These are phyloP conservation scores for Maudiozyma saulgeensis DNA, from an alignment of 805 yeast species.

Conservation along the genomic window DNA sequence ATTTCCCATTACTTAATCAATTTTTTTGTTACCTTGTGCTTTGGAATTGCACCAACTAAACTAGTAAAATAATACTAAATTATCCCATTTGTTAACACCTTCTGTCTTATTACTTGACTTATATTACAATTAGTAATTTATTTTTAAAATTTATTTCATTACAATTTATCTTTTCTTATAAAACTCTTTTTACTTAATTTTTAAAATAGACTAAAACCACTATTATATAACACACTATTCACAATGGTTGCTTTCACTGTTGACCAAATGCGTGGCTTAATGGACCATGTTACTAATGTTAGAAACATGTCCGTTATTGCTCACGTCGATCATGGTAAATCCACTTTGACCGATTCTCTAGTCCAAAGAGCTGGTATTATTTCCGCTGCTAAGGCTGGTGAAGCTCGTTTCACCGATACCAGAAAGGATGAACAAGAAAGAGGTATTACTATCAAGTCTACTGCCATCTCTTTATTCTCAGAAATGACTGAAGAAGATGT, in stretches of 20 bases:
- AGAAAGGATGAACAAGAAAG: conserved; percentile 45
- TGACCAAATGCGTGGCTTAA: conserved; percentile 94
- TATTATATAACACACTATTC: background rate
- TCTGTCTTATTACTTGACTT: too few relatives aligned
- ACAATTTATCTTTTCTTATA: too few relatives aligned
- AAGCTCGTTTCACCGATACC: conserved; percentile 99
- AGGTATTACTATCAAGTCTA: conserved; percentile 98
- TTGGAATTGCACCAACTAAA: too few relatives aligned
- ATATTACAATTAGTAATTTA: too few relatives aligned
- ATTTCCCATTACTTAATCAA: too few relatives aligned
- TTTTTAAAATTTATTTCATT: too few relatives aligned
- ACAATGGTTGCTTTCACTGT: conserved; percentile 45
- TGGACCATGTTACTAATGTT: conserved; percentile 99
- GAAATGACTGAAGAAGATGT: conserved; percentile 74
- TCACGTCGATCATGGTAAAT: conserved; percentile 99
- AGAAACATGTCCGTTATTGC: conserved; percentile 99
- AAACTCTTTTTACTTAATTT: background rate
- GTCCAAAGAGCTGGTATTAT: conserved; percentile 99
- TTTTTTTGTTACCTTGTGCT: too few relatives aligned
- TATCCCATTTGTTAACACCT: too few relatives aligned
- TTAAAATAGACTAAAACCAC: too few relatives aligned
- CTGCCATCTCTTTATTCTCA: conserved; percentile 94
- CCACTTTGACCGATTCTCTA: conserved; percentile 97
- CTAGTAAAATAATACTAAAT: too few relatives aligned
- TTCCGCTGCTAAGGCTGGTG: conserved; percentile 99